Base-by-base conservation (phyloP, 768 basidiomycete genomes). In the Pleurotus sapidus region DNA sequence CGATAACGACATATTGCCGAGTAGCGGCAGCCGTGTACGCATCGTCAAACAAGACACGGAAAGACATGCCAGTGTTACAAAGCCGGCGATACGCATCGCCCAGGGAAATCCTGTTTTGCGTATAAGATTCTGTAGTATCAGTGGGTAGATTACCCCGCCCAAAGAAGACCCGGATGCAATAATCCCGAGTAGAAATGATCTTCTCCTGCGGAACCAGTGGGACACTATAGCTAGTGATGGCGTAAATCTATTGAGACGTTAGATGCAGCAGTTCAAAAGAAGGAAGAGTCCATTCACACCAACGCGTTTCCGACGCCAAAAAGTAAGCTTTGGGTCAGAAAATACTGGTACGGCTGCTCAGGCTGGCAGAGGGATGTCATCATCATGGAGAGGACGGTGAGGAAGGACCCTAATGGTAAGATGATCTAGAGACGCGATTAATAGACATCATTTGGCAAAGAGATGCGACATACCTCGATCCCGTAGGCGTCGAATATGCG, bases 141-240 rank as follows among this genome's bases (percentile, higher is more conserved):
- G 74, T 2, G 77, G 77, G 51, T 78, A 77, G 4, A 80, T 57
- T 18, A 77, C 70, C 25, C 78, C 77, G 4, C 81, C 64, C 15
- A 65, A 48, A 17, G 63, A 60, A 6, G 64, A 68, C 3, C 82
- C 83, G 3, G 77, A 72, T 1, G 77, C 73, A 34, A 74, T 76
- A 46, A 84, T 65, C 12, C 79, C 75, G 65, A 79, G 77, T 0
- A 77, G 80, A 37, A 78, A 62, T 17, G 74, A 70, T n/a, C 76
- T 73, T 7, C 71, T 69, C 15, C 60, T 61, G 24, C 70, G 62
- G 67, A 83, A 84, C 59, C 76, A 73, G 48, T 81, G 80, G 5
- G 74, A 71, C 17, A 80, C 59, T 25, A 81, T 67, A 8, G 73
- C 70, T 58, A 80, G 64, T 7, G 55, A 25, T 15, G 55, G 55